Base-by-base conservation (phyloP, 164 flowering plant species). In the Chimonanthus praecox region DNA sequence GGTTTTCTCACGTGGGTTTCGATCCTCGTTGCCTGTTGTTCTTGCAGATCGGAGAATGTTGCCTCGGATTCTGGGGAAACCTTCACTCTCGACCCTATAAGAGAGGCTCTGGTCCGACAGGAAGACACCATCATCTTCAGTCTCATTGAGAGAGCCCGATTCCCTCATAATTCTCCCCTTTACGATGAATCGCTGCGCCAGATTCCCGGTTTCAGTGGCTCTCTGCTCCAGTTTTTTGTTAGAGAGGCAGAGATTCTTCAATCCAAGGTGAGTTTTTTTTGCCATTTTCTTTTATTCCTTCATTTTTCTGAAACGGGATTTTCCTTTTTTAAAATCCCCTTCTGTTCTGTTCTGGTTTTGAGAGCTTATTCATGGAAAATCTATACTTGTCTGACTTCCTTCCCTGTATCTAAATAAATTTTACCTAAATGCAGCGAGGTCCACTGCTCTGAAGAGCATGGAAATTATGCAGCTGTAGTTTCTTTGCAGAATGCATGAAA, bases 71-170 rank as follows among this genome's bases (percentile, higher is more conserved):
- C 68, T 44, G 69, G 68, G 5, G 21, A 74, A 67, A 71, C 4
- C 11, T 49, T 84, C 75, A 84, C 78, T 50, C 86, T 94, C 1
- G 94, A 84, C 0, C 44, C 80, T 3, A 73, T 91, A 10, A 84
- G 98, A 69, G 83, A 88, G 7, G 76, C 85, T 15, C 74, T 92
- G 84, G 80, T 88, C 58, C 76, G 96, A 33, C 92, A 83, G 72
- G 99, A 94, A 75, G 99, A 94, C 67, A 84, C 90, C 15, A 88
- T 94, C 51, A 67, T 92, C 7, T 91, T 85, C 75, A 68, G 82
- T 72, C 86, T 94, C 46, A 89, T 94, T 6, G 92, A 91, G 81
- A 81, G 98, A 73, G 89, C 98, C 0, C 86, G 79, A 54, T 89
- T 76, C 65, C 90, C 94, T 0, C 64, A 75, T 7, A 94, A 92